A percentile compares a stretch with the other conserved stretches of the same genome.
Evolutionary conservation across 2,329 filamentous ascomycete species (phyloP).

Genomic region (Massarina eburnea): DNA sequence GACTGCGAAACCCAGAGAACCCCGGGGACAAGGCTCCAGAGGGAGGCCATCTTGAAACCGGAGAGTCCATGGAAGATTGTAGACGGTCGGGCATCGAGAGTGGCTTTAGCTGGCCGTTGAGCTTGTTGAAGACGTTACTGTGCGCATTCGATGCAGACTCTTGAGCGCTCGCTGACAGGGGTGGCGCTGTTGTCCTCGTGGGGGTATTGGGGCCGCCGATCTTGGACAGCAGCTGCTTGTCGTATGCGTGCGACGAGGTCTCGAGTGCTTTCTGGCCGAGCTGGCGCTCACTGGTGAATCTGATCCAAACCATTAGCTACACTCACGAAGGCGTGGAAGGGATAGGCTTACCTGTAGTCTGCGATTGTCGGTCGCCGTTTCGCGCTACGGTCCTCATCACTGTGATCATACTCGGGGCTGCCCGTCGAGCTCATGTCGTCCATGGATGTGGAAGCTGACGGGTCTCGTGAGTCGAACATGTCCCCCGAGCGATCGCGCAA

Average conservation of each 20-base stretch:
- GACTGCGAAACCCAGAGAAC: slow-evolving; percentile 47
- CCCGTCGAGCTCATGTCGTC: slow-evolving; percentile 41
- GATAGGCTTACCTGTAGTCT: slow-evolving; percentile 46
- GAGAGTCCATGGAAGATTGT: slow-evolving; percentile 43
- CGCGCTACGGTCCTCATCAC: slow-evolving; percentile 41
- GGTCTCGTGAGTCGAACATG: slow-evolving; percentile 38
- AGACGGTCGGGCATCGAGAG: slow-evolving; percentile 48
- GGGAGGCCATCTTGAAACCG: slow-evolving; percentile 44
- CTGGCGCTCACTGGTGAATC: slow-evolving; percentile 61
- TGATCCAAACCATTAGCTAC: slow-evolving; percentile 28
- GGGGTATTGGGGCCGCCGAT: slow-evolving; percentile 63
- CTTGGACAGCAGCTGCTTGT: slow-evolving; percentile 63
- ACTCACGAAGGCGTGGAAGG: not conserved
- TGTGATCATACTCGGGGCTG: slow-evolving; percentile 29
- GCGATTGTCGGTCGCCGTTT: slow-evolving; percentile 39
- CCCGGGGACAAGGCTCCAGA: slow-evolving; percentile 49
- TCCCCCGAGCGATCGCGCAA: slow-evolving; percentile 30
- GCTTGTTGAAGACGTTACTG: slow-evolving; percentile 43
- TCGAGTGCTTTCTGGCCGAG: slow-evolving; percentile 60
- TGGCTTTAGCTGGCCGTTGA: slow-evolving; percentile 48
- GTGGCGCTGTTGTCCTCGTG: slow-evolving; percentile 45
- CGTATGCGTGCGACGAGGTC: slow-evolving; percentile 63
- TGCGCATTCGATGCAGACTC: slow-evolving; percentile 40
- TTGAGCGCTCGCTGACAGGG: slow-evolving; percentile 37
- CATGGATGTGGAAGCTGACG: slow-evolving; percentile 41